Base-by-base conservation (phyloP, 176 grass and related monocot genomes). In the Oryza glaberrima region DNA sequence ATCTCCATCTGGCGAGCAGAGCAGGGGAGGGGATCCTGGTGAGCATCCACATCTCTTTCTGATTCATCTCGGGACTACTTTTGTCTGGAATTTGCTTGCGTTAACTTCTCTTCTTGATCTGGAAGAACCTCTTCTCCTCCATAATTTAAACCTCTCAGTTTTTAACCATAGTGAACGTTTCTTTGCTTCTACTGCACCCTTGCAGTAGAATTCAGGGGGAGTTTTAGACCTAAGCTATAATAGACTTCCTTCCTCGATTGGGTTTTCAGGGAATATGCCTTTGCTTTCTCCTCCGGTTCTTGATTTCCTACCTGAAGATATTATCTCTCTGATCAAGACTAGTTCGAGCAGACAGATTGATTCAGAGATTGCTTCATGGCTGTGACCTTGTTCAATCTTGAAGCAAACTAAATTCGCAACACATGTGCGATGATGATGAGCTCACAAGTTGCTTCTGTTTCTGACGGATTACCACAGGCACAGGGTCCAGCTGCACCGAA, bases 171-270 rank as follows among this genome's bases (percentile, higher is more conserved):
- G 10, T 46, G 41, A 86, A 70, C 45, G 74, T 83, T 86, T 80
- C 81, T 80, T 87, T 87, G 84, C 89, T 83, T 91, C 7, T 76
- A 69, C 76, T 70, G 69, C 70, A 91, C 76, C 64, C 76, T 28
- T 90, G 61, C 89, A 28, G 70, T 76, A 84, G 76, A 87, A 84
- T 91, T 84, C 65, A 70, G 49, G 10, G n/a, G 6, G 75, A 49
- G 63, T 60, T 52, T 79, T 90, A 70, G 80, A 15, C 63, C 74
- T 83, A 84, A 51, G 26, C 26, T 26, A 26, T 26, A 26, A 63
- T 58, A 20, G 54, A 20, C 79, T 75, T 41, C 36, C 89, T 45
- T 84, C 76, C 40, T 43, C 64, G 70, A 67, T 32, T 90, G 89
- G 84, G 75, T 87, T 90, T 90, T 74, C 79, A 67, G 49, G 79